These are phyloP conservation scores for Endogone sp. DNA, from an alignment of 192 early-diverging fungal species.

Conservation along the genomic window DNA sequence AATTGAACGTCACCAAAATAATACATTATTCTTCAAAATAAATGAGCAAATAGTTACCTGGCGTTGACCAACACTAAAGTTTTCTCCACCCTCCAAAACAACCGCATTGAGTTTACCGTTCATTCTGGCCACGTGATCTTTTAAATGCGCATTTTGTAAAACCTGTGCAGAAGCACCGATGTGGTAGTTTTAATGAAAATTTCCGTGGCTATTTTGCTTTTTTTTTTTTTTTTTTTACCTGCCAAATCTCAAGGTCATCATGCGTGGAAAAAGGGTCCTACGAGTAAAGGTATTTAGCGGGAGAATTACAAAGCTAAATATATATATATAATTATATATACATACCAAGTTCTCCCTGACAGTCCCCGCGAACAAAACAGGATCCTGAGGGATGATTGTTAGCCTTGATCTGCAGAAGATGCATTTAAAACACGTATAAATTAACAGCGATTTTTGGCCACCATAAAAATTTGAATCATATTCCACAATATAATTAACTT, in stretches of 20 bases:
- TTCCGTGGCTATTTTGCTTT: no score
- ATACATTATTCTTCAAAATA: no score
- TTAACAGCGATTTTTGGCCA: no score
- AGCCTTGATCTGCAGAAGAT: conserved; percentile 46
- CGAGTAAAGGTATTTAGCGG: no score
- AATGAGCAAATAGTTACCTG: no score
- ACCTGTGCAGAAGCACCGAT: conserved; percentile 27
- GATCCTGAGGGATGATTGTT: conserved; percentile 80
- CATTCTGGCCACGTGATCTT: conserved; percentile 53
- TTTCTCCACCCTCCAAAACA: conserved; percentile 77
- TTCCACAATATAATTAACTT: no score
- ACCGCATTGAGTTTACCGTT: conserved; percentile 60
- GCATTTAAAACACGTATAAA: no score
- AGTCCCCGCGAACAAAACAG: conserved; percentile 62
- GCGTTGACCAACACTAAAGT: conserved; percentile 81
- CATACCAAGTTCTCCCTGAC: conserved; percentile 51
- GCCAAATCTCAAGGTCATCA: conserved; percentile 63
- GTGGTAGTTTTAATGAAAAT: no score
- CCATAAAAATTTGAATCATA: no score
- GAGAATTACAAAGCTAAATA: no score
- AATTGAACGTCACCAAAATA: no score
- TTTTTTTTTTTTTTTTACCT: neutral
- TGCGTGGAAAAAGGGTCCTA: conserved; percentile 43
- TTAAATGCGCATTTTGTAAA: conserved; percentile 64
- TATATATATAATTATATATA: no score